Percentiles rank a stretch among this genome's conserved stretches.
Conservation (phyloP, 805 yeast genomes). For the Monosporozyma solicola region DNA sequence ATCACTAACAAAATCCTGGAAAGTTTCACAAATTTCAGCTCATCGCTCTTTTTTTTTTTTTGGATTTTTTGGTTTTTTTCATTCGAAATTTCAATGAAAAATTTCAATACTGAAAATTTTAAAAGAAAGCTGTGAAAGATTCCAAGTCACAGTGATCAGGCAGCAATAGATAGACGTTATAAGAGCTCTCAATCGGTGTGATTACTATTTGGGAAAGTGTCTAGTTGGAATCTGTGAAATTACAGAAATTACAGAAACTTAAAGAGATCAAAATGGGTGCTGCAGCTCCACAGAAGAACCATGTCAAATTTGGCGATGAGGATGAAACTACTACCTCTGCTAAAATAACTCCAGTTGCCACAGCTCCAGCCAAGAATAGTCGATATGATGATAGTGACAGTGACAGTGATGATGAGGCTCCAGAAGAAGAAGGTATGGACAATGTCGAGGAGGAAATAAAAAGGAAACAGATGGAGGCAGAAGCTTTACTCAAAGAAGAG, state of each 20-base stretch:
- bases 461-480: conserved; percentile 20
- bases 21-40: neutral
- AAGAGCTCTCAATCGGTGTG: neutral
- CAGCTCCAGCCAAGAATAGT: neutral
- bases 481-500: conserved; percentile 19
- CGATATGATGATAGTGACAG: conserved; percentile 5
- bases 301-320: conserved; percentile 21
- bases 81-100: neutral
- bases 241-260: neutral
- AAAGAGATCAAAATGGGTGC: neutral
- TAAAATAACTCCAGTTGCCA: neutral
- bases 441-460: conserved; percentile 21
- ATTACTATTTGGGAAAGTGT: neutral
- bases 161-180: neutral
- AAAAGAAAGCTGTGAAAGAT: neutral
- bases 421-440: conserved; percentile 39
- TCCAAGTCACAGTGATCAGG: neutral
- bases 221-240: neutral
- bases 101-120: neutral
- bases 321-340: conserved; percentile 7
- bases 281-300: conserved; percentile 4
- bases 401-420: conserved; percentile 37
- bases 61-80: neutral
- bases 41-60: neutral
- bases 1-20: neutral